Base-by-base conservation (phyloP, 768 basidiomycete genomes). In the Lentinula raphanica region DNA sequence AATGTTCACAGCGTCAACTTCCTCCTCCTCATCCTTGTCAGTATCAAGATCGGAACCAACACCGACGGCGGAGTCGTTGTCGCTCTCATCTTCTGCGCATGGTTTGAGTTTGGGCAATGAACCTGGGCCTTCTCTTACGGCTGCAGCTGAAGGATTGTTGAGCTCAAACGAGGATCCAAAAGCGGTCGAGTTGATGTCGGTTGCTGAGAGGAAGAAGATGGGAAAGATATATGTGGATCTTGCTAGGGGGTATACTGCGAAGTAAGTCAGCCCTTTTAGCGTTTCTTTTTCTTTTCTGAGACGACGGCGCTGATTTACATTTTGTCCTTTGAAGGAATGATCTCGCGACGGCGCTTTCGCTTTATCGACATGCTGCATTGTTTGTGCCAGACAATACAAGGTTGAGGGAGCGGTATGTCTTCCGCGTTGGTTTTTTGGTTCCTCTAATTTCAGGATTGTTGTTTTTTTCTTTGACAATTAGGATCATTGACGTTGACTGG, bases 361-460 rank as follows among this genome's bases (percentile, higher is more conserved):
- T 93, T 15, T 94, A 92, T 67, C 84, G 85, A 66, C 88, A 89
- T 64, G 91, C 90, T 19, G 86, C 87, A 68, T 78, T 79, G 5
- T 92, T 92, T 63, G 89, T 92, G 49, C 91, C 92, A n/a, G 87
- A 91, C 58, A 93, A 94, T 66, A 70, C 83, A 71, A 92, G 90
- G 69, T 79, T 94, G 49, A 84, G 86, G 81, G 89, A 90, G 79
- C 88, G 92, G 92, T 92, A 80, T 81, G 85, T 85, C 62, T n/a
- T n/a, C n/a, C n/a, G n/a, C n/a, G n/a, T n/a, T n/a, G n/a, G n/a
- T n/a, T n/a, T n/a, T n/a, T n/a, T n/a, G n/a, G n/a, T n/a, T n/a
- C n/a, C n/a, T n/a, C n/a, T n/a, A n/a, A n/a, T n/a, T n/a, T n/a
- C n/a, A n/a, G n/a, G n/a, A n/a, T n/a, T n/a, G n/a, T n/a, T 67